Conservation (phyloP, 352 stramenopile species). For the Phytophthora multivora region DNA sequence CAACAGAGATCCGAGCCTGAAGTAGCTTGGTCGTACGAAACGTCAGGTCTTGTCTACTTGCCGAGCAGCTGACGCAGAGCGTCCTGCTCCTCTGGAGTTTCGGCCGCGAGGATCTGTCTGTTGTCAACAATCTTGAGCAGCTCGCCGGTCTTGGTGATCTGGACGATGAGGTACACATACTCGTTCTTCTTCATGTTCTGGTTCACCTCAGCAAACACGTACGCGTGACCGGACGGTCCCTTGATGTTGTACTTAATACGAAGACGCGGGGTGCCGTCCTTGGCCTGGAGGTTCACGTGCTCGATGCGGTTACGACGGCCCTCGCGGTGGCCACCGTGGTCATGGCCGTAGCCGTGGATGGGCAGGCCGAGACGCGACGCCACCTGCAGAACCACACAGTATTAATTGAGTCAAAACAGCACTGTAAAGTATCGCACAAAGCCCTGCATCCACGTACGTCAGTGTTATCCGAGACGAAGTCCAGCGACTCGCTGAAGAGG, state of each 20-base stretch:
- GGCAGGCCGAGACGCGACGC: constrained; percentile 85
- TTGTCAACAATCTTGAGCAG: constrained; percentile 95
- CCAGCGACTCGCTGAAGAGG: constrained; percentile 78
- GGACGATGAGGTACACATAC: constrained; percentile 96
- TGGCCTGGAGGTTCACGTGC: constrained; percentile 91
- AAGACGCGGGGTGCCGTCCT: constrained; percentile 85
- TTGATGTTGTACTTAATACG: constrained; percentile 96
- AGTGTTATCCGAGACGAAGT: constrained; percentile 76
- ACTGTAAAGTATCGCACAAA: not conserved
- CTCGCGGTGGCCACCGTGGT: constrained; percentile 93
- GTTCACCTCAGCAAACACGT: constrained; percentile 94
- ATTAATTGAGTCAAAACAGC: constrained; percentile 5
- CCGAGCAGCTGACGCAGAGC: constrained; percentile 76
- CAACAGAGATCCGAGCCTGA: constrained; percentile 15
- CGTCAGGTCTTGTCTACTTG: constrained; percentile 40
- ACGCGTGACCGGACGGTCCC: constrained; percentile 87
- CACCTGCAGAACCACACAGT: constrained; percentile 43
- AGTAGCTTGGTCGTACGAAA: constrained; percentile 19
- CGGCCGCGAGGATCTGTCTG: constrained; percentile 81
- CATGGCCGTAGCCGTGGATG: constrained; percentile 93
- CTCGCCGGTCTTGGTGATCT: constrained; percentile 91
- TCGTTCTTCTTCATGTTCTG: constrained; percentile 93
- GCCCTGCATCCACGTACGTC: constrained; percentile 37
- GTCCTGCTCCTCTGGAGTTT: constrained; percentile 79
- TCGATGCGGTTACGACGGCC: constrained; percentile 96